These are phyloP conservation scores for Apiotrichum gamsii DNA, from an alignment of 1,284 basidiomycete genomes.

Conservation along the genomic window DNA sequence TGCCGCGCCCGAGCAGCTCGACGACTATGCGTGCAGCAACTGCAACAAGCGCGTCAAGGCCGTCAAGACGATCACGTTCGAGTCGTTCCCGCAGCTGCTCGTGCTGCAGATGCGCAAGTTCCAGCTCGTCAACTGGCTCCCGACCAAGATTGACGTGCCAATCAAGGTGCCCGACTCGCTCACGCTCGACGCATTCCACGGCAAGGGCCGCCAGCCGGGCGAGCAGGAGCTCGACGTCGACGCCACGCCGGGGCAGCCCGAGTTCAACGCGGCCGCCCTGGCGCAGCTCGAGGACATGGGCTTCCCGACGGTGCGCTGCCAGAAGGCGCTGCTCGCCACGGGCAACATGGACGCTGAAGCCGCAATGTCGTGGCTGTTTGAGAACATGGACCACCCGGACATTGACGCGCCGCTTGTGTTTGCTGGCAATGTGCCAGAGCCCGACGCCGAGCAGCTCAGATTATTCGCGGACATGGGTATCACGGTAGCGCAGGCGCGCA, in stretches of 20 bases:
- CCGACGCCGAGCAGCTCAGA: constrained; percentile 60
- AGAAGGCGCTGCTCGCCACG: constrained; percentile 84
- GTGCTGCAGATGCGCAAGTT: constrained; percentile 92
- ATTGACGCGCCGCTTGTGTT: constrained; percentile 74
- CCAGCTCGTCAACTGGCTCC: constrained; percentile 95
- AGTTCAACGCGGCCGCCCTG: constrained; percentile 67
- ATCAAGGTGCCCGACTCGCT: constrained; percentile 63
- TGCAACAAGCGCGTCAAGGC: constrained; percentile 63
- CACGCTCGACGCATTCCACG: constrained; percentile 63
- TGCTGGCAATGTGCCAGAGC: constrained; percentile 49
- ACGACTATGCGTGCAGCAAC: constrained; percentile 60
- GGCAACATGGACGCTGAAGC: constrained; percentile 70
- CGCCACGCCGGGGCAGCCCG: constrained; percentile 48
- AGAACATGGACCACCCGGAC: constrained; percentile 93
- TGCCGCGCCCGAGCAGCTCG: constrained; percentile 60
- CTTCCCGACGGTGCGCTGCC: constrained; percentile 72
- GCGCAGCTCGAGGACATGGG: constrained; percentile 77
- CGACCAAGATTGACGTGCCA: constrained; percentile 88
- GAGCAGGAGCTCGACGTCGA: constrained; percentile 64
- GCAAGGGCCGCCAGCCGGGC: constrained; percentile 63
- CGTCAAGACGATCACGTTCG: constrained; percentile 66
- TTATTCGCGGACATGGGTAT: constrained; percentile 93
- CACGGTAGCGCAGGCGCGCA: constrained; percentile 70
- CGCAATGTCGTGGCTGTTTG: constrained; percentile 94
- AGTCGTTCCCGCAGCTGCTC: constrained; percentile 81